These are phyloP conservation scores for Myriosclerotinia scirpicola DNA, from an alignment of 2,329 filamentous ascomycete genomes.

Conservation along the genomic window DNA sequence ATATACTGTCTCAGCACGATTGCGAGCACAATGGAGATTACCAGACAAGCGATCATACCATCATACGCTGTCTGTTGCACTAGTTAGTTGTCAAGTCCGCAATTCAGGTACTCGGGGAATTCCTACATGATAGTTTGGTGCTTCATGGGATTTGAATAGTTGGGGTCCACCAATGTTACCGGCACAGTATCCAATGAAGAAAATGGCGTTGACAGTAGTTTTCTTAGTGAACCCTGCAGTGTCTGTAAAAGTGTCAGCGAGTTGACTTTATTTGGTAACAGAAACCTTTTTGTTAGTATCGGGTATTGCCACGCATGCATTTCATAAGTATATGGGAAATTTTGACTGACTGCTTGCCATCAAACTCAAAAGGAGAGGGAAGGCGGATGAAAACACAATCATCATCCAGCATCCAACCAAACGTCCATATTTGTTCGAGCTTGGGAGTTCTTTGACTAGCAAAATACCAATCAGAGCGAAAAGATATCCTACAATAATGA, in stretches of 20 bases:
- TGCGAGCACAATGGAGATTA: slow-evolving; percentile 11
- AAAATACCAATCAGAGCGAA: slow-evolving; percentile 59
- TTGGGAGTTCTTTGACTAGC: slow-evolving; percentile 58
- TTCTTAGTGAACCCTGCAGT: slow-evolving; percentile 20
- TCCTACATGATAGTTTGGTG: slow-evolving; percentile 44
- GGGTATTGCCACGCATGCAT: too few relatives aligned
- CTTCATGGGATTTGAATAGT: slow-evolving; percentile 18
- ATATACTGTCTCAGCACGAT: slow-evolving; percentile 28
- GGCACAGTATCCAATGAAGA: slow-evolving; percentile 21
- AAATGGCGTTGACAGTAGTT: slow-evolving; percentile 18
- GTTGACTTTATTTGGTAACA: not conserved
- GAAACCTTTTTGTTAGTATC: not conserved
- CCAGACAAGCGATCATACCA: slow-evolving; percentile 21
- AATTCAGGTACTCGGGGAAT: slow-evolving; percentile 48
- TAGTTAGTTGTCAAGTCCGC: slow-evolving; percentile 49
- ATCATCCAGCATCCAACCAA: slow-evolving; percentile 56
- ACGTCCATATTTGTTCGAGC: slow-evolving; percentile 46
- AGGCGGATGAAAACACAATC: slow-evolving; percentile 58
- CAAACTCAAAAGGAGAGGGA: slow-evolving; percentile 43
- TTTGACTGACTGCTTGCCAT: slow-evolving; percentile 51
- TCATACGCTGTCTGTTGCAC: slow-evolving; percentile 45
- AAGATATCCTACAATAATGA: slow-evolving; percentile 33
- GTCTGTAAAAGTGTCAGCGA: not conserved
- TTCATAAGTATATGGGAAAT: not conserved
- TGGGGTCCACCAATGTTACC: slow-evolving; percentile 18